Evolutionary conservation across 2,329 filamentous ascomycete genomes (phyloP), one percentile per base, ranked within the genome.

Genomic region (Exophiala dermatitidis): DNA sequence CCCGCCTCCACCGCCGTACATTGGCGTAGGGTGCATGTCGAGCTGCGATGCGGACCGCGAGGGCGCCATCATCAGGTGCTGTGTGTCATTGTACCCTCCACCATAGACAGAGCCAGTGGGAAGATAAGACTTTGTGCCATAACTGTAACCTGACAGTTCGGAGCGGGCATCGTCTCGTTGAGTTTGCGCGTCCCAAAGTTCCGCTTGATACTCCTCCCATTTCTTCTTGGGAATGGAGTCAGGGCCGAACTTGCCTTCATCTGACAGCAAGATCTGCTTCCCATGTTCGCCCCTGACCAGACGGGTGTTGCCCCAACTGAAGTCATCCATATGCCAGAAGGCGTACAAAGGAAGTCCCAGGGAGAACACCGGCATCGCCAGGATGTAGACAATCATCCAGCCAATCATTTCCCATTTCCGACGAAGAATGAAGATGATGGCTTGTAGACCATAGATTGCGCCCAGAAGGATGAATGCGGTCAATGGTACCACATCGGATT

Each of bases 261-360:
- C 93, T 1, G 90, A 88, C 61, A 98, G 85, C 63, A 98, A 82
- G 58, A 97, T 76, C 77, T 96, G 91, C 69, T 89, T 85, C 60
- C 93, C 93, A 70, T 85, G 85, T 69, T 98, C 93, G 68, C 93
- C 93, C 5, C 88, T 93, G 60, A 98, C 90, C 53, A 98, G 82
- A 82, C 93, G 91, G 38, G 93, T 98, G 72, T 96, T 98, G 72
- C 93, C 93, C 93, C 93, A 98, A 65, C 86, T 88, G 81, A 98
- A 98, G 73, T 98, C 93, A 71, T 98, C 93, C 93, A 97, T 97
- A 74, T 96, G 82, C 93, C 93, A 98, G 80, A 98, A 98, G 46
- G 91, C 80, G 70, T 97, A 97, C 30, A 98, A 74, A 0, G 93
- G 93, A 42, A 98, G 79, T 54, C 81, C 90, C 59, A 95, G 89